Evolutionary conservation across 2,329 filamentous ascomycete genomes (phyloP).

Genomic region (Stemphylium beticola): DNA sequence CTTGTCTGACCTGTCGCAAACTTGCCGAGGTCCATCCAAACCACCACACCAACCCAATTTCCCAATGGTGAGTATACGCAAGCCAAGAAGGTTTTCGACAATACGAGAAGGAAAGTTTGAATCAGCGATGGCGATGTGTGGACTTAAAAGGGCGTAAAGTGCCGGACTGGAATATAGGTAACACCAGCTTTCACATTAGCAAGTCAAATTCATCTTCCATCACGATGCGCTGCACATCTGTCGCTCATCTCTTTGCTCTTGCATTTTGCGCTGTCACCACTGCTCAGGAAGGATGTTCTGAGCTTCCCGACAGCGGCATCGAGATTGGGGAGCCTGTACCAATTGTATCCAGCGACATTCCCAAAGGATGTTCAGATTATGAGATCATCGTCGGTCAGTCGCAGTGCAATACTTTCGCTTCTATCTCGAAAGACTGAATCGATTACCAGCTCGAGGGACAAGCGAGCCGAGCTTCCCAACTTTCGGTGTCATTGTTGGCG

Average conservation of each 20-base stretch:
- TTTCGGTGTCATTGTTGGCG: constrained; percentile 7
- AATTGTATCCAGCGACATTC: constrained; percentile 5
- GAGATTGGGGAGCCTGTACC: constrained; percentile 6
- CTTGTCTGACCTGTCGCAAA: constrained; percentile 3
- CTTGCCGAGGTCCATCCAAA: constrained; percentile 3
- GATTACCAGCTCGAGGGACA: constrained; percentile 1
- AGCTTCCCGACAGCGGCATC: background rate
- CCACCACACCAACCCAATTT: background rate
- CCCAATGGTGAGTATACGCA: background rate
- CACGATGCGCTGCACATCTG: background rate
- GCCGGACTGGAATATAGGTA: background rate
- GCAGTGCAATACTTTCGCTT: background rate
- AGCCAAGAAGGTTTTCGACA: background rate
- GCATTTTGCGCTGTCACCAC: background rate
- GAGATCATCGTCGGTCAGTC: constrained; percentile 9
- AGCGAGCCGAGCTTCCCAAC: constrained; percentile 9
- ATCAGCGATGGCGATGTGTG: background rate
- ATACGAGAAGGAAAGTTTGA: background rate
- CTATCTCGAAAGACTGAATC: background rate
- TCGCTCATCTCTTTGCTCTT: background rate
- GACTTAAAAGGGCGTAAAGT: background rate
- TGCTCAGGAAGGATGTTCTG: constrained; percentile 1
- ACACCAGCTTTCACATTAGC: background rate
- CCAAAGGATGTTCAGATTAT: constrained; percentile 5
- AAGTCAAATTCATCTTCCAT: background rate